Conservation (phyloP, 371 early-diverging fungal species). For the Rhizopus microsporus region DNA sequence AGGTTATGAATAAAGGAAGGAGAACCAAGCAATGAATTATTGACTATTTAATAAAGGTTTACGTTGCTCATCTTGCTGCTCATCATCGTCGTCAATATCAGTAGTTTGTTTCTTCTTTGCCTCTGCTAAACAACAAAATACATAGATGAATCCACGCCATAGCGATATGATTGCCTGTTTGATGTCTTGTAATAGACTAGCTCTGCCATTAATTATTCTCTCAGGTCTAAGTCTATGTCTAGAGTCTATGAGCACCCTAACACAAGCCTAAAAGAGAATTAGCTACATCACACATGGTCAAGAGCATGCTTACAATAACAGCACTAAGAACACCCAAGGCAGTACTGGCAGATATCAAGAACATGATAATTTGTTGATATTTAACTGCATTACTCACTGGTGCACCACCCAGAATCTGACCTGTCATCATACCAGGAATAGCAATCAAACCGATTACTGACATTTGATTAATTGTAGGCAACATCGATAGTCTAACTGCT, state of each 20-base stretch:
- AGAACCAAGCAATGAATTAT: background rate
- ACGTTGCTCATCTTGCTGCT: conserved; percentile 9
- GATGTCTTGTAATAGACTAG: conserved; percentile 33
- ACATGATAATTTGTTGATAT: conserved; percentile 79
- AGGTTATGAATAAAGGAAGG: too few species aligned
- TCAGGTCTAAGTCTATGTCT: conserved; percentile 64
- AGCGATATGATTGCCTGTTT: conserved; percentile 5
- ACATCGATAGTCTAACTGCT: conserved; percentile 72
- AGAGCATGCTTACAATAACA: conserved; percentile 38
- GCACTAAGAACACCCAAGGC: conserved; percentile 64
- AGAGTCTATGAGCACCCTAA: conserved; percentile 60
- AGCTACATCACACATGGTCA: background rate
- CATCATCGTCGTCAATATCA: conserved; percentile 5
- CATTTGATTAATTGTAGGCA: conserved; percentile 85
- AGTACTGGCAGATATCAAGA: conserved; percentile 70
- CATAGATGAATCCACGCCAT: conserved; percentile 9
- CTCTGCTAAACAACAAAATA: conserved; percentile 10
- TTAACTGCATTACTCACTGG: conserved; percentile 73
- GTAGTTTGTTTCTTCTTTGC: background rate
- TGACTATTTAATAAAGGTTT: conserved; percentile 10
- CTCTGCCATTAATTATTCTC: conserved; percentile 38
- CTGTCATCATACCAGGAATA: conserved; percentile 90
- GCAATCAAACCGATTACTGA: conserved; percentile 81
- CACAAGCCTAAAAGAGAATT: conserved; percentile 35
- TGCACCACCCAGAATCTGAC: conserved; percentile 84